These are phyloP conservation scores for Cutaneotrichosporon sp. DNA, from an alignment of 1,284 basidiomycete species.

Conservation along the genomic window DNA sequence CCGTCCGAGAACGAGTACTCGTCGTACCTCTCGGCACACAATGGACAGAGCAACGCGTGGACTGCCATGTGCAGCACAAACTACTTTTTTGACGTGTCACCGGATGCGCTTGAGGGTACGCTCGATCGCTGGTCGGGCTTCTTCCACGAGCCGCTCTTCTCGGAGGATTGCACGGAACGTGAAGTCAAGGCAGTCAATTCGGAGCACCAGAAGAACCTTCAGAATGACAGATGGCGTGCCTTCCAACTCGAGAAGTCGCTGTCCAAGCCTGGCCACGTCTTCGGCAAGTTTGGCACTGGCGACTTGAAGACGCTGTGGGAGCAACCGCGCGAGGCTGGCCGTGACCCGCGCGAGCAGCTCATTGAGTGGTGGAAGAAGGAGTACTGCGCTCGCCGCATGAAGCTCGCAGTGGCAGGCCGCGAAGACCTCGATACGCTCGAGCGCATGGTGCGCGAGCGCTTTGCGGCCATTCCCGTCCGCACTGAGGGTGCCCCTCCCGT, in stretches of 20 bases:
- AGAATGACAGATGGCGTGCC: slow-evolving; percentile 92
- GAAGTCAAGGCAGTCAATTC: slow-evolving; percentile 97
- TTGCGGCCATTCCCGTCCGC: slow-evolving; percentile 41
- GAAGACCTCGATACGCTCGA: slow-evolving; percentile 55
- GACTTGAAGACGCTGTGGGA: slow-evolving; percentile 78
- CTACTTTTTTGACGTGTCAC: slow-evolving; percentile 76
- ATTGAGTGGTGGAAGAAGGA: slow-evolving; percentile 92
- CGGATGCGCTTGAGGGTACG: slow-evolving; percentile 74
- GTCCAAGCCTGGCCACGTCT: slow-evolving; percentile 72
- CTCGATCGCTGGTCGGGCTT: slow-evolving; percentile 89
- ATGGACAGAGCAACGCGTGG: slow-evolving; percentile 88
- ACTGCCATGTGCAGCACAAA: slow-evolving; percentile 92
- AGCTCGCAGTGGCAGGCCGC: slow-evolving; percentile 82
- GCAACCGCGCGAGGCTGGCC: slow-evolving; percentile 55
- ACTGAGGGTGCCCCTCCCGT: slow-evolving; percentile 33
- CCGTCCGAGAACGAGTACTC: slow-evolving; percentile 90
- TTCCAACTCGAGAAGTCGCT: slow-evolving; percentile 94
- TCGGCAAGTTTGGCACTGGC: slow-evolving; percentile 89
- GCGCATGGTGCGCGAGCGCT: slow-evolving; percentile 42
- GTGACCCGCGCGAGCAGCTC: slow-evolving; percentile 83
- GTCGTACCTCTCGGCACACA: slow-evolving; percentile 85
- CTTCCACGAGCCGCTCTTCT: slow-evolving; percentile 89
- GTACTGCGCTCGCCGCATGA: slow-evolving; percentile 94
- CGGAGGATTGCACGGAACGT: slow-evolving; percentile 78
- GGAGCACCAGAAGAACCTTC: slow-evolving; percentile 97